Conservation (phyloP, 2,329 filamentous ascomycete genomes). For the Exophiala xenobiotica region DNA sequence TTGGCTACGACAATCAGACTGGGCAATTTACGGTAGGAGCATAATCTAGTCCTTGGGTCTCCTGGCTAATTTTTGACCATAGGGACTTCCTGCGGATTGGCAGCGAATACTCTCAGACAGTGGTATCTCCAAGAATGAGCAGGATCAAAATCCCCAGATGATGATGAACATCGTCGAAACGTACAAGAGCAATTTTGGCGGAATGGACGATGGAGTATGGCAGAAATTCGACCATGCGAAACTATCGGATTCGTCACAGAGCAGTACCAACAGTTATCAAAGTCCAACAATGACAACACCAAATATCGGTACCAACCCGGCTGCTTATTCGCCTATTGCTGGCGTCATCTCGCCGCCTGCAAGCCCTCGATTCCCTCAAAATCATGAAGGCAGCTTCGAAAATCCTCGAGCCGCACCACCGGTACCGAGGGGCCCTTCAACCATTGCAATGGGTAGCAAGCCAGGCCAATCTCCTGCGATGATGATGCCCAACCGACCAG, state of each 20-base stretch:
- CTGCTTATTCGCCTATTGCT: constrained; percentile 52
- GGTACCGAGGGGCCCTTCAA: constrained; percentile 60
- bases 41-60: not conserved
- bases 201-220: constrained; percentile 76
- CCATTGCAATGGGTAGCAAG: constrained; percentile 41
- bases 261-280: constrained; percentile 23
- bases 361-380: constrained; percentile 84
- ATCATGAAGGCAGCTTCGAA: constrained; percentile 92
- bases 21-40: constrained; percentile 81
- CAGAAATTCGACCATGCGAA: constrained; percentile 94
- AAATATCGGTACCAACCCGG: constrained; percentile 46
- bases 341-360: constrained; percentile 71
- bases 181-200: constrained; percentile 90
- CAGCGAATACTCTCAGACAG: constrained; percentile 92
- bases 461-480: constrained; percentile 51
- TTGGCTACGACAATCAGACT: constrained; percentile 93
- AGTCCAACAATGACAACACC: constrained; percentile 27
- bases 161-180: constrained; percentile 95
- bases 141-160: constrained; percentile 91
- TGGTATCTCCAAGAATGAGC: constrained; percentile 93
- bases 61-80: constrained; percentile 7
- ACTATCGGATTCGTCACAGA: constrained; percentile 40
- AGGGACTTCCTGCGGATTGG: constrained; percentile 98
- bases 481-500: constrained; percentile 76
- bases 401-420: constrained; percentile 92